Evolutionary conservation across 441 rosid species (phyloP).

Genomic region (Croton laevigatus): DNA sequence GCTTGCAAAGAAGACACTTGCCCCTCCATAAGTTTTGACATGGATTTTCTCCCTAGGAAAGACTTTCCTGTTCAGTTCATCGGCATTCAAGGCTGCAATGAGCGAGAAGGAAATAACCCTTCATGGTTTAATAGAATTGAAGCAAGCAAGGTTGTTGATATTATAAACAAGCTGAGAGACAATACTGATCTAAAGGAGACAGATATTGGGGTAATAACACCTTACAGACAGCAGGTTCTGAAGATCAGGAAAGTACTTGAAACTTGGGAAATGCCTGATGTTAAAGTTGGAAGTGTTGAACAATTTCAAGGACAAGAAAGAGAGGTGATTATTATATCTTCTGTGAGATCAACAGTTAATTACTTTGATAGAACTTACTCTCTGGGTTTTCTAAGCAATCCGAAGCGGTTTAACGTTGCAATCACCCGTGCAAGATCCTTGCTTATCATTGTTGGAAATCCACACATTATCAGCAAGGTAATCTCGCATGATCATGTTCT

Average conservation of each 20-base stretch:
- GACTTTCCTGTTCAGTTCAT: conserved; percentile 67
- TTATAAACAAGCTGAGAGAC: conserved; percentile 43
- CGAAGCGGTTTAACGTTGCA: conserved; percentile 87
- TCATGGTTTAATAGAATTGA: conserved; percentile 97
- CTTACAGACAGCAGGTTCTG: conserved; percentile 81
- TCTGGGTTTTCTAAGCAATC: conserved; percentile 83
- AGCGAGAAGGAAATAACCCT: conserved; percentile 88
- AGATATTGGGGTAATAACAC: conserved; percentile 85
- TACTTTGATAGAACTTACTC: conserved; percentile 64
- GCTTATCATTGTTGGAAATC: conserved; percentile 77
- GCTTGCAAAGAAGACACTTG: conserved; percentile 52
- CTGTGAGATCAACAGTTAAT: conserved; percentile 76
- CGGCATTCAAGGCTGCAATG: conserved; percentile 90
- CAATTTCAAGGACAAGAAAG: conserved; percentile 96
- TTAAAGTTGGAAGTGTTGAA: conserved; percentile 93
- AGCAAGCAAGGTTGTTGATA: conserved; percentile 73
- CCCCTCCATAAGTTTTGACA: conserved; percentile 27
- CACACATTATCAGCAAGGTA: conserved; percentile 84
- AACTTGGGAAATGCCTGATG: conserved; percentile 45
- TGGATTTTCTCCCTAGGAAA: conserved; percentile 56
- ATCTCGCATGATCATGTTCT: not conserved
- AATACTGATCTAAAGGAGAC: conserved; percentile 47
- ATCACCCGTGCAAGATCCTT: conserved; percentile 70
- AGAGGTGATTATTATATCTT: conserved; percentile 72
- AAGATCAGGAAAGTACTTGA: conserved; percentile 67